Percentiles rank a stretch among this genome's conserved stretches.
phyloP scores from a whole-genome alignment of 306 rosid genomes.

The Vigna angularis region DNA sequence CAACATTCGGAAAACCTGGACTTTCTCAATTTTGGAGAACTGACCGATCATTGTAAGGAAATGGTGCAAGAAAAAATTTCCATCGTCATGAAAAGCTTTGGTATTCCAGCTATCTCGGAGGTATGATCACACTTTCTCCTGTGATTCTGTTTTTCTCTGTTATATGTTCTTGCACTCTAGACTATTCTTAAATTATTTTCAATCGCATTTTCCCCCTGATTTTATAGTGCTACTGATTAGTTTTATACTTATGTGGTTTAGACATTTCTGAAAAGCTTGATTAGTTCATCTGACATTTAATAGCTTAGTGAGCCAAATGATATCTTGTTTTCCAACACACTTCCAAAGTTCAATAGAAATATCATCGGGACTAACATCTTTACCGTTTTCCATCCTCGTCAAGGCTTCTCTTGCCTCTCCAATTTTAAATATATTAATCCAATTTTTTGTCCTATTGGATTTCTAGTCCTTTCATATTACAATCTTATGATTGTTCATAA shows the following conservation, averaged over 20 bases:
- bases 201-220: not conserved
- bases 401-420: no score
- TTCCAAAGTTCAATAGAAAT: not conserved
- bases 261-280: not conserved
- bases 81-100: conserved; percentile 72
- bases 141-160: conserved; percentile 14
- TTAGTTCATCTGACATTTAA: no score
- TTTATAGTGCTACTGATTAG: not conserved
- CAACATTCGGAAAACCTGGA: conserved; percentile 69
- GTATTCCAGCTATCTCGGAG: conserved; percentile 90
- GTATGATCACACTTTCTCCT: conserved; percentile 53
- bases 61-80: conserved; percentile 59
- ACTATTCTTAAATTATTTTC: conserved; percentile 2
- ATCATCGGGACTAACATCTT: no score
- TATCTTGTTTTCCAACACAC: not conserved
- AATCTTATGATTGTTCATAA: no score
- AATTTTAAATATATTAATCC: no score
- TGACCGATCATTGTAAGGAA: conserved; percentile 56
- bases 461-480: no score
- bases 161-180: conserved; percentile 19
- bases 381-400: no score
- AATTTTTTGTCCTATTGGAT: no score
- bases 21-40: conserved; percentile 70
- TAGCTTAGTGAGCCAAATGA: no score
- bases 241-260: not conserved